Conservation (phyloP, 148 eudicot genomes). For the Agrostemma githago region DNA sequence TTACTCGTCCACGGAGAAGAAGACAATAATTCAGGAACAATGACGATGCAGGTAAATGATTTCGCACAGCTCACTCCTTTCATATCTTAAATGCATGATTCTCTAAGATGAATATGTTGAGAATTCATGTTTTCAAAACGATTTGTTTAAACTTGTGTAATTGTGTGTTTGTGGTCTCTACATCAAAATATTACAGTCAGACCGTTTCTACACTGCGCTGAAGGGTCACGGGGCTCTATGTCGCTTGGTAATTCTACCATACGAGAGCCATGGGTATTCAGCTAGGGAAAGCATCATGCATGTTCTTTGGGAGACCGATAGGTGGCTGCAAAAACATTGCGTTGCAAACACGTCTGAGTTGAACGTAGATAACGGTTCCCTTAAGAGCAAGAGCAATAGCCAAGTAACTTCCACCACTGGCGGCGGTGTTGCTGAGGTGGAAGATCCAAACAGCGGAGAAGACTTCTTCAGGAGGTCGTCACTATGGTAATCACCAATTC, state of each 20-base stretch:
- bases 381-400: conserved; percentile 33
- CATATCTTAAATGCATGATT: neutral
- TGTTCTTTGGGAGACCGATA: conserved; percentile 92
- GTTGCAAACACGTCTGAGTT: conserved; percentile 42
- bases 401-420: conserved; percentile 57
- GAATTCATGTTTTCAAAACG: neutral
- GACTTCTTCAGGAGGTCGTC: conserved; percentile 41
- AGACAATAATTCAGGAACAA: conserved; percentile 93
- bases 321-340: conserved; percentile 91
- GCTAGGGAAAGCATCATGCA: conserved; percentile 99
- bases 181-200: conserved; percentile 54
- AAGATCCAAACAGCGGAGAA: conserved; percentile 32
- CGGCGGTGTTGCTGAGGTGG: conserved; percentile 54
- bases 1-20: conserved; percentile 96
- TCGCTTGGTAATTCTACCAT: conserved; percentile 94
- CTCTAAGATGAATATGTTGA: neutral
- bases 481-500: conserved; percentile 52
- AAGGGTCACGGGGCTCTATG: conserved; percentile 96
- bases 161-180: neutral
- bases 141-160: neutral
- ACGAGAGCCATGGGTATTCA: conserved; percentile 91
- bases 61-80: neutral
- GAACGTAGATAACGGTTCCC: conserved; percentile 32
- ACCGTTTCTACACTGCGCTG: conserved; percentile 82
- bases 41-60: conserved; percentile 79